These are phyloP conservation scores for Grigorovia yakushimaensis DNA, from an alignment of 805 yeast species.

Conservation along the genomic window DNA sequence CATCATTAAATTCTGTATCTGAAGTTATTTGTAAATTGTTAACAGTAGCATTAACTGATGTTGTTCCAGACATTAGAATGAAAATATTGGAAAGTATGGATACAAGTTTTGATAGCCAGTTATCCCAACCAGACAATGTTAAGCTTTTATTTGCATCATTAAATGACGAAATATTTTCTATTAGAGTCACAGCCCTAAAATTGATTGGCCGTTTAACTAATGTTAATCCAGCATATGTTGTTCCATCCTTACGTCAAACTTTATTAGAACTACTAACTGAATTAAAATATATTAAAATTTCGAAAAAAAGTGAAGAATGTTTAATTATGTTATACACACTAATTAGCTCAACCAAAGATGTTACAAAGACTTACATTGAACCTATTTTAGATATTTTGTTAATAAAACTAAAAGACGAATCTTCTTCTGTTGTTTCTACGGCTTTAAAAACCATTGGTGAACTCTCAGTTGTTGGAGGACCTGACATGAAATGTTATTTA, in stretches of 20 bases:
- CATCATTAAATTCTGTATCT: slow-evolving; percentile 70
- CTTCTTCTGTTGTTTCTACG: slow-evolving; percentile 73
- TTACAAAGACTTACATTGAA: slow-evolving; percentile 78
- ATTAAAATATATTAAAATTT: slow-evolving; percentile 65
- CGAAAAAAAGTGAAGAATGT: slow-evolving; percentile 73
- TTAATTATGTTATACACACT: slow-evolving; percentile 63
- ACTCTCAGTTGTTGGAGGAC: slow-evolving; percentile 77
- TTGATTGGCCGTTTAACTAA: slow-evolving; percentile 74
- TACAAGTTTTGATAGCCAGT: slow-evolving; percentile 71
- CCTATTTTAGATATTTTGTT: slow-evolving; percentile 79
- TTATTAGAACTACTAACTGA: slow-evolving; percentile 75
- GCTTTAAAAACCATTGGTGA: slow-evolving; percentile 82
- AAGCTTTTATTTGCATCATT: slow-evolving; percentile 72
- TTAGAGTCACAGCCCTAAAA: slow-evolving; percentile 64
- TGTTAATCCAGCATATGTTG: slow-evolving; percentile 88
- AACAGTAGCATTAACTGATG: slow-evolving; percentile 79
- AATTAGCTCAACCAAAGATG: slow-evolving; percentile 63
- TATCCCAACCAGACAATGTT: slow-evolving; percentile 86
- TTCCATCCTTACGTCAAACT: slow-evolving; percentile 79
- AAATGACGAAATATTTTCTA: slow-evolving; percentile 76
- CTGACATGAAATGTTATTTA: slow-evolving; percentile 61
- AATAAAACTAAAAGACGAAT: slow-evolving; percentile 58
- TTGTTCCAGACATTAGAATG: slow-evolving; percentile 68
- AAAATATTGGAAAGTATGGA: slow-evolving; percentile 67
- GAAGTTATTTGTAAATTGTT: slow-evolving; percentile 71